Evolutionary conservation across 2,329 filamentous ascomycete genomes (phyloP).

Genomic region (Cladosporium sp.): DNA sequence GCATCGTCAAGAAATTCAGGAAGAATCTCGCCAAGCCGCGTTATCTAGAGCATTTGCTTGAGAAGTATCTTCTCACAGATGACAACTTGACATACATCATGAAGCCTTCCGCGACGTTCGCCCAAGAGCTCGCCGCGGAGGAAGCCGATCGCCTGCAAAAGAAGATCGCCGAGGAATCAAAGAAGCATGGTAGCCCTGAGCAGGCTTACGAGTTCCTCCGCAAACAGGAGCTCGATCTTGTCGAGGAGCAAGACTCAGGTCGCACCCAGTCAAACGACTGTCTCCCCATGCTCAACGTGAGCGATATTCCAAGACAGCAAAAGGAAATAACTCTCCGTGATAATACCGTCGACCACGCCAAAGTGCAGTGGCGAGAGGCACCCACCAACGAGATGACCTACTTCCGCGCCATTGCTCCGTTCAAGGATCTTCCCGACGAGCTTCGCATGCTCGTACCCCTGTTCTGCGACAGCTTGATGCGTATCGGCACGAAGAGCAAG

Average conservation of each 20-base stretch:
- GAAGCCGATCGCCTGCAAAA: conserved; percentile 67
- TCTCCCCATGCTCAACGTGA: conserved; percentile 79
- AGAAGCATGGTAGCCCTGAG: conserved; percentile 62
- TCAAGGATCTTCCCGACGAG: conserved; percentile 76
- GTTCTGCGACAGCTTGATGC: conserved; percentile 88
- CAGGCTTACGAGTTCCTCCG: conserved; percentile 67
- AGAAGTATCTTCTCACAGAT: conserved; percentile 86
- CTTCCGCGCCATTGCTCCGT: conserved; percentile 78
- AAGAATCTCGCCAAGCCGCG: conserved; percentile 63
- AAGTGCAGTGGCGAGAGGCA: conserved; percentile 84
- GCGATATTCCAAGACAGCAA: conserved; percentile 76
- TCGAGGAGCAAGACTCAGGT: conserved; percentile 60
- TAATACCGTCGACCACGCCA: conserved; percentile 53
- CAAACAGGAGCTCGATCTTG: conserved; percentile 69
- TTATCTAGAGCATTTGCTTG: conserved; percentile 77
- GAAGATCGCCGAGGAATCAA: conserved; percentile 66
- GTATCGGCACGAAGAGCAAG: conserved; percentile 79
- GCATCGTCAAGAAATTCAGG: conserved; percentile 79
- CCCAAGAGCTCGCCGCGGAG: conserved; percentile 65
- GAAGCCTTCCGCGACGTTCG: conserved; percentile 73
- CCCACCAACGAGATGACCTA: conserved; percentile 95
- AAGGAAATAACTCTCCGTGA: conserved; percentile 64
- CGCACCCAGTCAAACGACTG: conserved; percentile 80
- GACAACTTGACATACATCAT: conserved; percentile 90
- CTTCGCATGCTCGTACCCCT: conserved; percentile 78